phyloP scores from a whole-genome alignment of 2,329 filamentous ascomycete species.

The Scedosporium aurantiacum region DNA sequence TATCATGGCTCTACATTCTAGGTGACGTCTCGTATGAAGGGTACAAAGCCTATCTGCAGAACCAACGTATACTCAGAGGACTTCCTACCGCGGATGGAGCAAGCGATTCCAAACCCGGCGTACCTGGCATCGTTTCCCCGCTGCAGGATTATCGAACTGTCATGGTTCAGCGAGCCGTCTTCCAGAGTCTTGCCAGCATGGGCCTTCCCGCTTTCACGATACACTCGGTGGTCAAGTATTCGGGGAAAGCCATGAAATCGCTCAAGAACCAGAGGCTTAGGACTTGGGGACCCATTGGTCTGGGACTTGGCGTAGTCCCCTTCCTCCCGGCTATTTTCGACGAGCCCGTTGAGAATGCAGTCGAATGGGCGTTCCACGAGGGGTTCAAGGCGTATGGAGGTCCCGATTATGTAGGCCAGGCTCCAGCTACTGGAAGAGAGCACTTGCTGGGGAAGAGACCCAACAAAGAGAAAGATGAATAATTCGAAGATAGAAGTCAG shows the following conservation, averaged over 20 bases:
- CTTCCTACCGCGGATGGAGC: conserved; percentile 16
- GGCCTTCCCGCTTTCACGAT: conserved; percentile 89
- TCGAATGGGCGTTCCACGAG: conserved; percentile 83
- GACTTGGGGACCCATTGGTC: conserved; percentile 84
- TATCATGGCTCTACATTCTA: conserved; percentile 86
- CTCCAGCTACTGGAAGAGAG: conserved; percentile 41
- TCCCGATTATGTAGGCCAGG: conserved; percentile 39
- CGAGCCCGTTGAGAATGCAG: conserved; percentile 80
- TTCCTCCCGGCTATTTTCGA: conserved; percentile 80
- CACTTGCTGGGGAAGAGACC: conserved; percentile 22
- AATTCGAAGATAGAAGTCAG: conserved; percentile 7
- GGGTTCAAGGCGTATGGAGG: conserved; percentile 66
- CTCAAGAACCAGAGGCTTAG: conserved; percentile 63
- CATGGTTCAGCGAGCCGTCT: conserved; percentile 81
- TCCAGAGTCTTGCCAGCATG: conserved; percentile 88
- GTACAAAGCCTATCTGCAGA: conserved; percentile 86
- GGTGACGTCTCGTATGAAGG: conserved; percentile 90
- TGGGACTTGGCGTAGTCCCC: conserved; percentile 67
- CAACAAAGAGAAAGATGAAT: conserved; percentile 30
- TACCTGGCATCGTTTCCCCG: conserved; percentile 40
- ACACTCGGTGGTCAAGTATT: conserved; percentile 84
- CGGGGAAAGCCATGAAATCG: conserved; percentile 73
- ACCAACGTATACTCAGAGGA: conserved; percentile 51
- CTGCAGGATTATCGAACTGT: conserved; percentile 86
- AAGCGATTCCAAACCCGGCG: not conserved